Base-by-base conservation (phyloP, 345 rosid genomes). In the Eucalyptus cloeziana region DNA sequence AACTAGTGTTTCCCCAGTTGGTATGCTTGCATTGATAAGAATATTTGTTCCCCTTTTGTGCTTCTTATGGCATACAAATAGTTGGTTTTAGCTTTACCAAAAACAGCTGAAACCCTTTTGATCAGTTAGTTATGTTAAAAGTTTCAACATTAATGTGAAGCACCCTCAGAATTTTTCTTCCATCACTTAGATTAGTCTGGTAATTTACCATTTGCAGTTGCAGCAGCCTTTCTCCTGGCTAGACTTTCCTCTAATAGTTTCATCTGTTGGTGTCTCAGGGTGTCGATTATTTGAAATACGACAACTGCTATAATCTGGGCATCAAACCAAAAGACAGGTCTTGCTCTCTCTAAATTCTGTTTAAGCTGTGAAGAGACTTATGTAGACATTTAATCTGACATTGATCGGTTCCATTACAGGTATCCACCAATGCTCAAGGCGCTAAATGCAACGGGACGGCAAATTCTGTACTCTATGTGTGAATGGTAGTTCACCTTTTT, bases 351-450 rank as follows among this genome's bases (percentile, higher is more conserved):
- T 45, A 30, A 52, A 19, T 91, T 86, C 88, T 85, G 40, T 88
- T 83, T 90, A 45, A 33, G 25, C 50, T 89, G 86, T 88, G 33
- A 85, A 86, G 49, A 51, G 86, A 87, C 67, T 85, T 85, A 43
- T 58, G 58, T 60, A n/a, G 62, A 14, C 13, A 7, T 85, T 51
- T 30, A 13, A 86, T 37, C 69, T 92, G 86, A 90, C 87, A 88
- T 85, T 22, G 76, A 51, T 87, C 64, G 44, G 40, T 44, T 90
- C 69, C 87, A 91, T 90, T 92, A 81, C 91, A 97, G 99, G 93
- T 97, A 96, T 92, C 99, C 99, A 89, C 99, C 97, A 60, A 96
- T 97, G 99, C 94, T 95, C 49, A 96, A 96, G 86, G 98, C 99
- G 88, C 95, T 97, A 69, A 96, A 96, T 85, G 92, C 93, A 76